Percentiles rank a stretch among this genome's conserved stretches.
Conservation (phyloP, 768 basidiomycete genomes). For the Macrolepiota dolichaula region DNA sequence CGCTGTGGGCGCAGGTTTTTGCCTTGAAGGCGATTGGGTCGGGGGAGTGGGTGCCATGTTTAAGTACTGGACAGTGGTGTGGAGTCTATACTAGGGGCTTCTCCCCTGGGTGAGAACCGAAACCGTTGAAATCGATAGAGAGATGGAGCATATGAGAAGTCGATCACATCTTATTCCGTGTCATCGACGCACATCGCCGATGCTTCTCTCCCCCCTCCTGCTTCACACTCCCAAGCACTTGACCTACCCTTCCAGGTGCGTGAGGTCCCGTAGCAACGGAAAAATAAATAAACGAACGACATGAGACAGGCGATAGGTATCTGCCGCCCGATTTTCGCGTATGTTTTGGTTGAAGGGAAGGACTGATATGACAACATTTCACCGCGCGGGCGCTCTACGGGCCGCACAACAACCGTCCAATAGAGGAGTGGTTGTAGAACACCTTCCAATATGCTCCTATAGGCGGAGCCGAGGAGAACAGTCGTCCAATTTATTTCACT, state of each 20-base stretch:
- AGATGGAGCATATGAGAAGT: background rate
- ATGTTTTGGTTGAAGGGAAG: background rate
- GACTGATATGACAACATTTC: background rate
- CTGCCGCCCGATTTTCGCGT: background rate
- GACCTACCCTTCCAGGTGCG: background rate
- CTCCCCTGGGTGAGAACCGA: background rate
- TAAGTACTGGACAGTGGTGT: background rate
- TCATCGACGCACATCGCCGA: background rate
- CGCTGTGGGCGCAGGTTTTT: background rate
- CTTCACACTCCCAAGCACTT: background rate
- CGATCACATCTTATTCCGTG: background rate
- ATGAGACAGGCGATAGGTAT: background rate
- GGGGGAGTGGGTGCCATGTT: background rate
- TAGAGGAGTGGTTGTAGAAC: background rate
- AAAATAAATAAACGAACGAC: background rate
- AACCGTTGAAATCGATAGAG: background rate
- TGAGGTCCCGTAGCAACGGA: background rate
- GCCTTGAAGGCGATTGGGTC: background rate
- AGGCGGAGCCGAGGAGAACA: background rate
- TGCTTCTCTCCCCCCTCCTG: background rate
- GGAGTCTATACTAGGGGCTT: background rate
- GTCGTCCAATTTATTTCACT: background rate
- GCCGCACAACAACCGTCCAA: background rate
- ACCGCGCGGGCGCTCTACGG: background rate
- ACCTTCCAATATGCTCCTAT: background rate